These are phyloP conservation scores for Danielia oregonensis DNA, from an alignment of 805 yeast species.

Conservation along the genomic window DNA sequence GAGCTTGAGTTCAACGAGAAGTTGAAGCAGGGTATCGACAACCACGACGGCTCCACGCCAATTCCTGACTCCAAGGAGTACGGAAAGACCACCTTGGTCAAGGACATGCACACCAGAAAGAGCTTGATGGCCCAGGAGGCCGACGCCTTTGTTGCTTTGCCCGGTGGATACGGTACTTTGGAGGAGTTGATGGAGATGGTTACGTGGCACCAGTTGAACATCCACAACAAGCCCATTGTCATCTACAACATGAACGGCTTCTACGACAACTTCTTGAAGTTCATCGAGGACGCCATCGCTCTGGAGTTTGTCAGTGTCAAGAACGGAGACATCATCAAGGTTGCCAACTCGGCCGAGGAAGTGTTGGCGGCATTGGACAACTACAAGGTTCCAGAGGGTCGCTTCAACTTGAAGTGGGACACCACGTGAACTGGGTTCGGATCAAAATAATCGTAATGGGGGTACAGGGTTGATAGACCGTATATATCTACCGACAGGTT, in stretches of 20 bases:
- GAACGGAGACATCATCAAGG: constrained; percentile 65
- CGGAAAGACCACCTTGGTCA: constrained; percentile 77
- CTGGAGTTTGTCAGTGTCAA: constrained; percentile 65
- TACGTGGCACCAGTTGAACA: constrained; percentile 88
- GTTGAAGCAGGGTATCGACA: constrained; percentile 50
- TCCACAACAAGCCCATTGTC: constrained; percentile 78
- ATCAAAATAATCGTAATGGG: background rate
- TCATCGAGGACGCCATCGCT: constrained; percentile 55
- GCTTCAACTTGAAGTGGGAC: constrained; percentile 72
- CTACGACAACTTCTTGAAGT: constrained; percentile 64
- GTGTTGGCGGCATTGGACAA: constrained; percentile 58
- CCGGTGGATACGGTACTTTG: constrained; percentile 89
- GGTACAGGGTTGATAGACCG: background rate
- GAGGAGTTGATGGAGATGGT: constrained; percentile 88
- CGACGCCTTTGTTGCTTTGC: constrained; percentile 84
- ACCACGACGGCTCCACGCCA: constrained; percentile 65
- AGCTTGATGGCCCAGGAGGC: constrained; percentile 82
- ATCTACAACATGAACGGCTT: constrained; percentile 77
- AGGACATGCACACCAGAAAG: constrained; percentile 89
- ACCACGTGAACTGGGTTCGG: constrained; percentile 14
- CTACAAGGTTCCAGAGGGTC: constrained; percentile 66
- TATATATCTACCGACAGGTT: background rate
- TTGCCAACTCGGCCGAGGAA: constrained; percentile 66
- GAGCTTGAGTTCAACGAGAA: constrained; percentile 42
- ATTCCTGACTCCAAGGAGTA: constrained; percentile 56